Conservation (phyloP, 495 filamentous ascomycete species). For the Podospora bellae-mahoneyi region DNA sequence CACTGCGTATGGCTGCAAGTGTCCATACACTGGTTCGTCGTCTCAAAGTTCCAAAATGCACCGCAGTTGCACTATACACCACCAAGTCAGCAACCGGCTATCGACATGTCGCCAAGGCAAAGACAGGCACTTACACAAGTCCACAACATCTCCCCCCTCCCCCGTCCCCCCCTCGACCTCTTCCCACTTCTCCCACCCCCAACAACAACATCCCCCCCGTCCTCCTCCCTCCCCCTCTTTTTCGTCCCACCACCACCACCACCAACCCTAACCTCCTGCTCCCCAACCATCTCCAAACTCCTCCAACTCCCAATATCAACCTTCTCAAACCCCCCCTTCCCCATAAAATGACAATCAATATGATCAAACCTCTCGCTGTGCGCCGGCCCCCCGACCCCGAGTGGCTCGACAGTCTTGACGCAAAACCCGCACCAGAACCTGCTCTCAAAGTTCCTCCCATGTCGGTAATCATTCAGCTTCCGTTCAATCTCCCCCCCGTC, state of each 20-base stretch:
- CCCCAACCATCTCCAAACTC: conserved; percentile 23
- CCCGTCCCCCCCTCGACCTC: not conserved
- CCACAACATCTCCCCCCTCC: conserved; percentile 10
- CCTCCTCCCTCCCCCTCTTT: conserved; percentile 5
- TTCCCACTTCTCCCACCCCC: conserved; percentile 10
- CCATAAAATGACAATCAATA: conserved; percentile 74
- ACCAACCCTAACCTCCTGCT: not conserved
- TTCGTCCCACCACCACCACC: not conserved
- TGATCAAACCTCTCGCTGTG: conserved; percentile 82
- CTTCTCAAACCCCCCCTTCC: conserved; percentile 30
- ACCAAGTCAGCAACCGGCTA: not conserved
- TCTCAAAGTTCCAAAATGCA: not conserved
- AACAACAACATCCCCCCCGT: not conserved
- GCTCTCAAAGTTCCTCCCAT: conserved; percentile 65
- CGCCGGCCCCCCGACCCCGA: conserved; percentile 53
- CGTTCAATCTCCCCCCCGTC: conserved; percentile 42
- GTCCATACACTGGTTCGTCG: conserved; percentile 9
- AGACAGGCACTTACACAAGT: conserved; percentile 15
- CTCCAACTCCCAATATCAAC: conserved; percentile 40
- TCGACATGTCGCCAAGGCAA: not conserved
- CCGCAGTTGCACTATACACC: conserved; percentile 11
- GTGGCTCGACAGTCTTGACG: conserved; percentile 52
- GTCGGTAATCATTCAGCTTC: conserved; percentile 52
- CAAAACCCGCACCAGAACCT: conserved; percentile 95
- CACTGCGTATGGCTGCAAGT: conserved; percentile 10